Evolutionary conservation across 2,329 filamentous ascomycete genomes (phyloP).

Genomic region (Calonectria pauciramosa): DNA sequence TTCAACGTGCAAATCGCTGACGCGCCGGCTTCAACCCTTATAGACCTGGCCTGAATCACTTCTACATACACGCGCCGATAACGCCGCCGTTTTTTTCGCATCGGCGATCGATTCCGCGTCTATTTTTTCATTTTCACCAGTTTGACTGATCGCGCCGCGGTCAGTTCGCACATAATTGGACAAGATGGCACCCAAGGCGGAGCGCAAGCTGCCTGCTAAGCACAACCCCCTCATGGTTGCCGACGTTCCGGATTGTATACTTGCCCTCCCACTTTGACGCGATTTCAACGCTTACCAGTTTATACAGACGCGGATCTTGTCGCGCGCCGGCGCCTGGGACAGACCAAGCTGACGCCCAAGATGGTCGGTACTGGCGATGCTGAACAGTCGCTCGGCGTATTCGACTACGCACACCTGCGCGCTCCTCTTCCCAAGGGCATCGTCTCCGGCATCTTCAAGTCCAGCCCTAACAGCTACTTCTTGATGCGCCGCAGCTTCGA

Average conservation of each 20-base stretch:
- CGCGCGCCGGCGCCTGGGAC: slow-evolving; percentile 87
- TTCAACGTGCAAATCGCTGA: slow-evolving; percentile 35
- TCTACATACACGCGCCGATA: slow-evolving; percentile 32
- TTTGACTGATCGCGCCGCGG: slow-evolving; percentile 40
- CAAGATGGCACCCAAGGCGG: slow-evolving; percentile 54
- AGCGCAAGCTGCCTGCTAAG: slow-evolving; percentile 68
- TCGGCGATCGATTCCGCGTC: slow-evolving; percentile 32
- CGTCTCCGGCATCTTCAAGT: slow-evolving; percentile 92
- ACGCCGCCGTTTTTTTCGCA: slow-evolving; percentile 13
- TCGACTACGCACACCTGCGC: slow-evolving; percentile 96
- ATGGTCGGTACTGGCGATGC: slow-evolving; percentile 81
- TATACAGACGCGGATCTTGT: slow-evolving; percentile 79
- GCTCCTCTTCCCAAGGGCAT: slow-evolving; percentile 94
- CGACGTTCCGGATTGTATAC: slow-evolving; percentile 73
- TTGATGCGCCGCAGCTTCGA: slow-evolving; percentile 92
- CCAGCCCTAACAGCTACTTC: slow-evolving; percentile 93
- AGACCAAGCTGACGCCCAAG: slow-evolving; percentile 90
- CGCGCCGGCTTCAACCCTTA: slow-evolving; percentile 22
- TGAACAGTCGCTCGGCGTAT: slow-evolving; percentile 81
- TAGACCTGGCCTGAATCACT: slow-evolving; percentile 25
- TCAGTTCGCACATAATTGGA: slow-evolving; percentile 37
- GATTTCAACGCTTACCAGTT: slow-evolving; percentile 44
- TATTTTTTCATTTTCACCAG: slow-evolving; percentile 32
- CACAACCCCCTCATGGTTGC: slow-evolving; percentile 77
- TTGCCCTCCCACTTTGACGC: slow-evolving; percentile 23